phyloP scores from a whole-genome alignment of 2,329 filamentous ascomycete species.

The Aspergillus sp. region DNA sequence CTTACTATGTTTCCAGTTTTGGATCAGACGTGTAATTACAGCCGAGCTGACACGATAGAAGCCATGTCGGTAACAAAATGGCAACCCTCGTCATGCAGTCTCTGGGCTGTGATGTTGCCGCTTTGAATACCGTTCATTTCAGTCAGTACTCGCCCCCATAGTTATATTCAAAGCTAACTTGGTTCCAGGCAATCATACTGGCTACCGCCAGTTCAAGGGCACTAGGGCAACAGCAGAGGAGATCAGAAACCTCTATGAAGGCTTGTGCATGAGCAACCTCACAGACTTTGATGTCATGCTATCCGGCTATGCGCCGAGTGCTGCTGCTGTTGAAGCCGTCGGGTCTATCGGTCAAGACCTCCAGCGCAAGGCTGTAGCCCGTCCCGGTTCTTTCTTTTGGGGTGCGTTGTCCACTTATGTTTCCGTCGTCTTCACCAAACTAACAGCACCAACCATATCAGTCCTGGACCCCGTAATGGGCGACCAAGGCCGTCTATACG shows the following conservation, averaged over 20 bases:
- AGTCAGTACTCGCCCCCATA: slow-evolving; percentile 59
- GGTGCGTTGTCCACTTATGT: slow-evolving; percentile 39
- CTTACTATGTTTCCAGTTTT: background rate
- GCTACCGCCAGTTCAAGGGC: slow-evolving; percentile 85
- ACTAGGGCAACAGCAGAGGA: slow-evolving; percentile 78
- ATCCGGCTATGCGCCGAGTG: slow-evolving; percentile 90
- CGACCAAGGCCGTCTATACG: slow-evolving; percentile 88
- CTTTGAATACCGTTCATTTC: slow-evolving; percentile 95
- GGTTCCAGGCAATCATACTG: slow-evolving; percentile 82
- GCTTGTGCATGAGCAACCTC: slow-evolving; percentile 78
- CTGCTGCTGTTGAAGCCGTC: slow-evolving; percentile 78
- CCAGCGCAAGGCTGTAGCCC: slow-evolving; percentile 61
- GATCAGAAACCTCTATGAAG: slow-evolving; percentile 79
- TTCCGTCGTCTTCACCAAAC: background rate
- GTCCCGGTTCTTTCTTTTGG: slow-evolving; percentile 87
- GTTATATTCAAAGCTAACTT: background rate
- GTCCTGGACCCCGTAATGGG: slow-evolving; percentile 98
- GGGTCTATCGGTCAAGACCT: slow-evolving; percentile 81
- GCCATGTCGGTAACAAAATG: slow-evolving; percentile 98
- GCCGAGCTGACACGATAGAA: slow-evolving; percentile 36
- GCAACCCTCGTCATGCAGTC: slow-evolving; percentile 92
- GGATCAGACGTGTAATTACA: background rate
- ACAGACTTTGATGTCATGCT: slow-evolving; percentile 92
- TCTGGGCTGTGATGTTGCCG: slow-evolving; percentile 88
- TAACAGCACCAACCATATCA: slow-evolving; percentile 26